A percentile compares a stretch with the other conserved stretches of the same genome.
These are phyloP conservation scores for Drechslerella dactyloides DNA, from an alignment of 2,329 filamentous ascomycete genomes.

Conservation along the genomic window DNA sequence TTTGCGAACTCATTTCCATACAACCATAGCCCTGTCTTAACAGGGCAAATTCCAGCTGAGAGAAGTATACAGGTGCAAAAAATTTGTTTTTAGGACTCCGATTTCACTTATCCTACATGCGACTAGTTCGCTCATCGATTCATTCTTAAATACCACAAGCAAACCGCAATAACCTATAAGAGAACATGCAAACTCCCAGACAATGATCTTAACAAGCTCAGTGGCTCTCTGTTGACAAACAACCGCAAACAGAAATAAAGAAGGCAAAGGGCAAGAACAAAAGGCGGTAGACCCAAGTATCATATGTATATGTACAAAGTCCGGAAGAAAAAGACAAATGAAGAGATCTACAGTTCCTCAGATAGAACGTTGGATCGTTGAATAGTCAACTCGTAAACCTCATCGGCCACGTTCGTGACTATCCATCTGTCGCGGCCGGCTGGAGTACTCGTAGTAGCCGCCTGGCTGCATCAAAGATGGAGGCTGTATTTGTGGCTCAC, in stretches of 20 bases:
- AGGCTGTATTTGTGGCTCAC: slow-evolving; percentile 21
- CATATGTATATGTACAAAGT: neutral
- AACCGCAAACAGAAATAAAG: neutral
- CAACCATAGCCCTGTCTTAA: too few relatives aligned
- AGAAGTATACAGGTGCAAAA: neutral
- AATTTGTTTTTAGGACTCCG: neutral
- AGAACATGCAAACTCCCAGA: neutral
- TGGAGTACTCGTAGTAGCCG: slow-evolving; percentile 30
- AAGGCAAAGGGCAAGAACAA: neutral
- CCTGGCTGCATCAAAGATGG: slow-evolving; percentile 19
- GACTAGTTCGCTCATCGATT: neutral
- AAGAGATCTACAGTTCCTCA: too few relatives aligned
- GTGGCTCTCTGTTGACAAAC: too few relatives aligned
- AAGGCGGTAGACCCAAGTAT: neutral
- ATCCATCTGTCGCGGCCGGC: slow-evolving; percentile 43
- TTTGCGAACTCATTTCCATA: too few relatives aligned
- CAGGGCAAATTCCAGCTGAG: too few relatives aligned
- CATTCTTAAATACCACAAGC: neutral
- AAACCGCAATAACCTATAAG: neutral
- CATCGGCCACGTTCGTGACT: slow-evolving; percentile 42
- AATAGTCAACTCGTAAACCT: too few relatives aligned
- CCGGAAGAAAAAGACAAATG: too few relatives aligned
- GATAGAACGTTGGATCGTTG: too few relatives aligned
- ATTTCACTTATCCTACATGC: neutral
- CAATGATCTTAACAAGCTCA: neutral